Conservation (phyloP, 163 green algal species). For the Trebouxia gelatinosa region DNA sequence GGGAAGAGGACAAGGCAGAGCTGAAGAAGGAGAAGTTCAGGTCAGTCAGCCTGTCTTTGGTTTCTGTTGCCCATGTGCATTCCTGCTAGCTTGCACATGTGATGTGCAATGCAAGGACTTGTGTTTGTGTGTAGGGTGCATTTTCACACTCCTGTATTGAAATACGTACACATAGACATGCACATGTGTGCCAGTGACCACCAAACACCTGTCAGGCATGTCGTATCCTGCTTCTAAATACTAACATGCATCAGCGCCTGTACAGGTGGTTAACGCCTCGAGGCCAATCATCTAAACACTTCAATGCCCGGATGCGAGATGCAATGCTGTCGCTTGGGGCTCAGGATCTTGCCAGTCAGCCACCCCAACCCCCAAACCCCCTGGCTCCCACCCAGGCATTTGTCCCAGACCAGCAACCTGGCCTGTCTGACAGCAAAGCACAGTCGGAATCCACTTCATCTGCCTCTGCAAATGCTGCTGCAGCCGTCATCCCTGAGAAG, state of each 20-base stretch:
- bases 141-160: background rate
- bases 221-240: background rate
- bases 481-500: background rate
- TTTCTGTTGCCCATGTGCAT: constrained; percentile 8
- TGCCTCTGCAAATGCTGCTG: background rate
- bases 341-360: background rate
- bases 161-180: background rate
- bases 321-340: constrained; percentile 32
- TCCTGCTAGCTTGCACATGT: background rate
- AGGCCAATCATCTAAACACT: background rate
- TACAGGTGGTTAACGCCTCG: constrained; percentile 20
- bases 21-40: constrained; percentile 48
- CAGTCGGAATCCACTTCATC: too few relatives aligned
- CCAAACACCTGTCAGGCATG: background rate
- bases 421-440: too few relatives aligned
- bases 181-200: too few relatives aligned
- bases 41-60: constrained; percentile 17
- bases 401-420: too few relatives aligned
- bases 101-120: background rate
- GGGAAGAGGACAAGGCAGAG: constrained; percentile 69
- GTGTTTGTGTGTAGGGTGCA: background rate
- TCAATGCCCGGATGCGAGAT: constrained; percentile 1
- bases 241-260: background rate
- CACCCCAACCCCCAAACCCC: background rate
- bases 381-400: background rate